phyloP scores from a whole-genome alignment of 495 filamentous ascomycete species.

The Neohortaea acidophila region DNA sequence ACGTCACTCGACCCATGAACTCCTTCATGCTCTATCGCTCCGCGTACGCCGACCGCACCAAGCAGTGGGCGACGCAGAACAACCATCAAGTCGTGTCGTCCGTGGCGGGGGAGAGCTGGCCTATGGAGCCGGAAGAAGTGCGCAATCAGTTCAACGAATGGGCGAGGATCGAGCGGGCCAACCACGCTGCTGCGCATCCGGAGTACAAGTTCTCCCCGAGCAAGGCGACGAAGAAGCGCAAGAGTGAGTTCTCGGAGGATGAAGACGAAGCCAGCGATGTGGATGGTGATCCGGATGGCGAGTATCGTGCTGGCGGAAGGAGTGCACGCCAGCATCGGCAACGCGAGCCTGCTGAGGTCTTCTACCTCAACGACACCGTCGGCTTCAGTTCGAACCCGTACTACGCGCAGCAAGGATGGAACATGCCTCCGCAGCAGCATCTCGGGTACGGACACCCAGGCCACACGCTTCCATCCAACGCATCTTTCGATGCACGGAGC shows the following conservation, averaged over 20 bases:
- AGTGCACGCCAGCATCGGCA: constrained; percentile 6
- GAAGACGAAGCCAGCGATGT: constrained; percentile 14
- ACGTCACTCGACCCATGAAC: constrained; percentile 89
- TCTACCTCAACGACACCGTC: constrained; percentile 4
- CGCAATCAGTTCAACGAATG: constrained; percentile 66
- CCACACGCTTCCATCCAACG: constrained; percentile 12
- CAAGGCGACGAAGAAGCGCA: constrained; percentile 47
- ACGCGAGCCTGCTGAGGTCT: constrained; percentile 2
- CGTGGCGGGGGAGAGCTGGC: constrained; percentile 74
- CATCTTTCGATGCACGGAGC: constrained; percentile 4
- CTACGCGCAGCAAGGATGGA: constrained; percentile 9
- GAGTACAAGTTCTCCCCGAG: constrained; percentile 90
- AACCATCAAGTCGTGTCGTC: constrained; percentile 91
- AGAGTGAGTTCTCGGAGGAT: constrained; percentile 21
- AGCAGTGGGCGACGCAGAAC: constrained; percentile 66
- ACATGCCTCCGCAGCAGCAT: constrained; percentile 7
- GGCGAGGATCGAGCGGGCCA: constrained; percentile 66
- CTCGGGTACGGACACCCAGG: constrained; percentile 10
- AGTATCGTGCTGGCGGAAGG: constrained; percentile 10
- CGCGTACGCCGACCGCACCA: constrained; percentile 75
- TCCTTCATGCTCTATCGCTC: constrained; percentile 98
- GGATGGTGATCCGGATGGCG: constrained; percentile 16
- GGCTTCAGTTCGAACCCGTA: constrained; percentile 15
- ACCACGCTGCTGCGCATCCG: constrained; percentile 75
- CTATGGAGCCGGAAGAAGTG: constrained; percentile 54